Conservation (phyloP, 2,329 filamentous ascomycete genomes). For the Apiospora phragmitis region DNA sequence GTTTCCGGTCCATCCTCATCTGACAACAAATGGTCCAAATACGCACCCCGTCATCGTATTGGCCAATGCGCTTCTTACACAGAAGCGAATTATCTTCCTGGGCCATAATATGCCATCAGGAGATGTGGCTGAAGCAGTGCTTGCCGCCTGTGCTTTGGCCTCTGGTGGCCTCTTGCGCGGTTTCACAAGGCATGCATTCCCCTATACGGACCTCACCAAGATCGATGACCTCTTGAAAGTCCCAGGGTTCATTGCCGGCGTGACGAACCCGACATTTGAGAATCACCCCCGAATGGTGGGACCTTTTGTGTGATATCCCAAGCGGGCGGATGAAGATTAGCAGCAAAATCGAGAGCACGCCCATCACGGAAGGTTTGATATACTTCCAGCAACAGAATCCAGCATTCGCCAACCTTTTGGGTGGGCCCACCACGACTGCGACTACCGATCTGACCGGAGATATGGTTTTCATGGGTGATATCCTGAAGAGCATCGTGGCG, state of each 20-base stretch:
- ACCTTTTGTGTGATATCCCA: slow-evolving; percentile 89
- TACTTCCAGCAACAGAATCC: slow-evolving; percentile 86
- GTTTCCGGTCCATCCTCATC: slow-evolving; percentile 83
- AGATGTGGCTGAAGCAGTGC: slow-evolving; percentile 95
- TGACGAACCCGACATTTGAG: slow-evolving; percentile 95
- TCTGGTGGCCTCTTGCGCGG: slow-evolving; percentile 90
- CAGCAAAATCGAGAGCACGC: slow-evolving; percentile 77
- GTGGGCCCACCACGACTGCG: slow-evolving; percentile 29
- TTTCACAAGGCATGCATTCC: slow-evolving; percentile 94
- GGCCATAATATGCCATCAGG: slow-evolving; percentile 94
- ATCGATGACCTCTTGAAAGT: slow-evolving; percentile 95
- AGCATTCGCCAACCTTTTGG: slow-evolving; percentile 51
- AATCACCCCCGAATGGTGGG: slow-evolving; percentile 98
- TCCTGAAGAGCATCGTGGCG: slow-evolving; percentile 79
- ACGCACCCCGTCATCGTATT: slow-evolving; percentile 96
- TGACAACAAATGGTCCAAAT: slow-evolving; percentile 85
- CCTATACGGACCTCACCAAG: slow-evolving; percentile 96
- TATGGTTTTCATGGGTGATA: slow-evolving; percentile 82
- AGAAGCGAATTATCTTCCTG: slow-evolving; percentile 94
- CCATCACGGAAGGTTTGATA: slow-evolving; percentile 78
- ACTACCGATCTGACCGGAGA: slow-evolving; percentile 77
- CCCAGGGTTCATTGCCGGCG: slow-evolving; percentile 94
- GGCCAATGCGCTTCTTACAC: slow-evolving; percentile 90
- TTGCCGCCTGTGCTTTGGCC: slow-evolving; percentile 92
- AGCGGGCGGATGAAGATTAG: slow-evolving; percentile 95